Percentiles rank a stretch among this genome's conserved stretches.
Conservation (phyloP, 345 rosid genomes). For the Eucalyptus tenuipes region DNA sequence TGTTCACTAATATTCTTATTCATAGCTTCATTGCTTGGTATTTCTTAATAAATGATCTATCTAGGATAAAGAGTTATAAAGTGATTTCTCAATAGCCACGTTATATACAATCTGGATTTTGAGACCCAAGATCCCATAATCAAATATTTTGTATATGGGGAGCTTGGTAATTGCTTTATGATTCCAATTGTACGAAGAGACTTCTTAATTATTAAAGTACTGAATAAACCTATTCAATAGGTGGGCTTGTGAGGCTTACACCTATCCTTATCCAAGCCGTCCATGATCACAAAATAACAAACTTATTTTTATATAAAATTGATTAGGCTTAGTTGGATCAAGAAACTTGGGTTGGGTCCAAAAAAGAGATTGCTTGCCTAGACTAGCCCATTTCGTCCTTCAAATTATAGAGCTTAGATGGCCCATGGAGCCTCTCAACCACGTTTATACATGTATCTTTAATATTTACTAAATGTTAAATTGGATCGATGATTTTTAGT, state of each 20-base stretch:
- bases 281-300: too few relatives aligned
- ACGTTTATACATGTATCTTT: not conserved
- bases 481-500: not conserved
- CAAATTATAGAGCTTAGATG: not conserved
- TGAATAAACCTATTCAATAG: too few relatives aligned
- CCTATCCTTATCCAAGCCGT: too few relatives aligned
- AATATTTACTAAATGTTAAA: not conserved
- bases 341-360: not conserved
- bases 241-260: too few relatives aligned
- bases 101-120: not conserved
- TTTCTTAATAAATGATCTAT: too few relatives aligned
- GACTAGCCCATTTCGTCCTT: too few relatives aligned
- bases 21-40: not conserved
- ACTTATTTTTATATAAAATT: not conserved
- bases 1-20: not conserved
- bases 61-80: too few relatives aligned
- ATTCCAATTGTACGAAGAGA: too few relatives aligned
- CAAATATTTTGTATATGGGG: not conserved
- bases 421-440: not conserved
- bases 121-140: not conserved
- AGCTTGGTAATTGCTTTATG: not conserved
- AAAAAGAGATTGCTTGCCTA: not conserved
- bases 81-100: too few relatives aligned
- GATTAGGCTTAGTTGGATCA: not conserved
- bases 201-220: too few relatives aligned